phyloP scores from a whole-genome alignment of 192 early-diverging fungal species.

The Backusella morwellensis region DNA sequence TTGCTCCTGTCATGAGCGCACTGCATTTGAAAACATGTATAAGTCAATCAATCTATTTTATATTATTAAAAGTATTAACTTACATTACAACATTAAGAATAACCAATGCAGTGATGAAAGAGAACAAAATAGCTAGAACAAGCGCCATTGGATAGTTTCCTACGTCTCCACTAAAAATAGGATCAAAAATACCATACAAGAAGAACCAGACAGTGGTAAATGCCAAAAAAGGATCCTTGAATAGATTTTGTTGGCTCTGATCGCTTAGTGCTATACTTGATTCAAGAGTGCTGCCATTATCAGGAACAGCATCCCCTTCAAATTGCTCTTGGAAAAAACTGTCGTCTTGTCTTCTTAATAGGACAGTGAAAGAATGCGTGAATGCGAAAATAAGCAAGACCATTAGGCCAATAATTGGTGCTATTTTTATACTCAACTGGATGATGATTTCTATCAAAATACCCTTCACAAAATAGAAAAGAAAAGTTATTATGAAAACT shows the following conservation, averaged over 20 bases:
- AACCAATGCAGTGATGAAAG: background rate
- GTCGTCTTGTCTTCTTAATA: background rate
- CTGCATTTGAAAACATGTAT: too few species aligned
- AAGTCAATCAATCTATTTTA: too few species aligned
- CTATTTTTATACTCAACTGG: background rate
- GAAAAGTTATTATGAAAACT: too few species aligned
- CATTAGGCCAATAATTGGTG: background rate
- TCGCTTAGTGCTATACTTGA: background rate
- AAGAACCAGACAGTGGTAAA: background rate
- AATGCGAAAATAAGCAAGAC: background rate
- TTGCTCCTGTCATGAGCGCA: too few species aligned
- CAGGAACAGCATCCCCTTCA: background rate
- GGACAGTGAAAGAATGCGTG: background rate
- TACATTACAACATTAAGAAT: too few species aligned
- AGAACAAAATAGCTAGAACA: too few species aligned
- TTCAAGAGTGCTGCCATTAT: background rate
- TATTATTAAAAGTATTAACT: too few species aligned
- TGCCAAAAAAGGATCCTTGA: background rate
- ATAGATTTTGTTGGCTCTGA: too few species aligned
- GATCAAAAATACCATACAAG: constrained; percentile 7
- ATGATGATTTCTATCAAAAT: constrained; percentile 3
- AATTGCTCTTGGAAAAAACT: background rate
- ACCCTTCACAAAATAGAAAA: background rate
- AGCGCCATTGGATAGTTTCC: background rate
- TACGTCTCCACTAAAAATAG: background rate